These are phyloP conservation scores for Fusarium miscanthi DNA, from an alignment of 2,329 filamentous ascomycete species.

Conservation along the genomic window DNA sequence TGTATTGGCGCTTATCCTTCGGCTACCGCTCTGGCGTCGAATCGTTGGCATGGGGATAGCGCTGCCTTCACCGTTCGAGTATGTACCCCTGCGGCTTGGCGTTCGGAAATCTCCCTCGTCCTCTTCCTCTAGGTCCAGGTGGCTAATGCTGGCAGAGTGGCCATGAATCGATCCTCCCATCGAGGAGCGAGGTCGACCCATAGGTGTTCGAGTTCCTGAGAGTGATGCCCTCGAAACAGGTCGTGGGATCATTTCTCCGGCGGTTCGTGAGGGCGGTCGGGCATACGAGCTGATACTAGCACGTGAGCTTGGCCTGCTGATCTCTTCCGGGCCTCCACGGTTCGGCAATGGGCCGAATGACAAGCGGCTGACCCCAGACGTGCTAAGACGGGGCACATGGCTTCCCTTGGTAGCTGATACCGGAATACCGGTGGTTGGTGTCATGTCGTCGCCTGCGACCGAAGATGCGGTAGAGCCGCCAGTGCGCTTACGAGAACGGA, in stretches of 20 bases:
- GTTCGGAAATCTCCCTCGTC: constrained; percentile 58
- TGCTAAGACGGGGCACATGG: constrained; percentile 69
- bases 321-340: constrained; percentile 59
- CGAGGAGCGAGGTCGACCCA: constrained; percentile 77
- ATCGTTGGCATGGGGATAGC: constrained; percentile 59
- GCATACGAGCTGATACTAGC: constrained; percentile 70
- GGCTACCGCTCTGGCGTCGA: constrained; percentile 58
- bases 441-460: constrained; percentile 62
- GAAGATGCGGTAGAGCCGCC: constrained; percentile 66
- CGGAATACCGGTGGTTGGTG: constrained; percentile 58
- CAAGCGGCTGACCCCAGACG: constrained; percentile 70
- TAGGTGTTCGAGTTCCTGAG: constrained; percentile 69
- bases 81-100: constrained; percentile 67
- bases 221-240: constrained; percentile 74
- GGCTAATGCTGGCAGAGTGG: constrained; percentile 68
- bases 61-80: constrained; percentile 60
- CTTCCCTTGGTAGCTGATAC: constrained; percentile 54
- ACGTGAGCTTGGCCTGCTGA: constrained; percentile 76
- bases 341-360: constrained; percentile 72
- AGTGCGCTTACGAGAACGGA: constrained; percentile 77
- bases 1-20: constrained; percentile 55
- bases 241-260: constrained; percentile 64
- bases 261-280: constrained; percentile 63
- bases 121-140: constrained; percentile 61
- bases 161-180: constrained; percentile 72